Evolutionary conservation across 139 green algal genomes (phyloP).

Genomic region (Spirogloea muscicola): DNA sequence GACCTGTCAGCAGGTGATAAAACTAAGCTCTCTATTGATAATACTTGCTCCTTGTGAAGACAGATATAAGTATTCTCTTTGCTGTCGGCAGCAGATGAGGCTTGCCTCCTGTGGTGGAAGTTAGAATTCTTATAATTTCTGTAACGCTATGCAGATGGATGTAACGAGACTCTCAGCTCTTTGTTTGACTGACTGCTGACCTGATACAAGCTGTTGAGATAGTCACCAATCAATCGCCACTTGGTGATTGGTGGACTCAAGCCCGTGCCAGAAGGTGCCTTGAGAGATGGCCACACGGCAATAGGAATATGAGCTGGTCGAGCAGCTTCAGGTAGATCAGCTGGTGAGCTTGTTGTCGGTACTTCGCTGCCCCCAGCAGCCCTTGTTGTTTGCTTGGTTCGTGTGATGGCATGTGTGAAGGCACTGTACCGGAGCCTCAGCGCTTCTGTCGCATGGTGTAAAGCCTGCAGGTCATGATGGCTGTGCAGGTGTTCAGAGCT

Average conservation of each 20-base stretch:
- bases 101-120: neutral
- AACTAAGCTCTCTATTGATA: too few species aligned
- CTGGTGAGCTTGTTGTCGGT: neutral
- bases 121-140: neutral
- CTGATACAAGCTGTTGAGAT: too few species aligned
- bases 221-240: too few species aligned
- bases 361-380: neutral
- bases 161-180: neutral
- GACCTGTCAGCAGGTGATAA: constrained; percentile 3
- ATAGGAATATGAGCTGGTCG: neutral
- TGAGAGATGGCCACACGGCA: neutral
- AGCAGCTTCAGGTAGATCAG: neutral
- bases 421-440: neutral
- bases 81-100: neutral
- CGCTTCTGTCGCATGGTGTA: neutral
- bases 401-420: constrained; percentile 4
- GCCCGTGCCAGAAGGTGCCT: too few species aligned
- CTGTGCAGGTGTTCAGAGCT: too few species aligned
- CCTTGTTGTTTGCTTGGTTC: neutral
- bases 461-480: constrained; percentile 9
- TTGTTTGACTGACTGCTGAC: too few species aligned
- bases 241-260: neutral
- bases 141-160: neutral
- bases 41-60: neutral
- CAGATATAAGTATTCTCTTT: neutral